Evolutionary conservation across 179 eudicot species (phyloP).

Genomic region (Camellia oleifera): DNA sequence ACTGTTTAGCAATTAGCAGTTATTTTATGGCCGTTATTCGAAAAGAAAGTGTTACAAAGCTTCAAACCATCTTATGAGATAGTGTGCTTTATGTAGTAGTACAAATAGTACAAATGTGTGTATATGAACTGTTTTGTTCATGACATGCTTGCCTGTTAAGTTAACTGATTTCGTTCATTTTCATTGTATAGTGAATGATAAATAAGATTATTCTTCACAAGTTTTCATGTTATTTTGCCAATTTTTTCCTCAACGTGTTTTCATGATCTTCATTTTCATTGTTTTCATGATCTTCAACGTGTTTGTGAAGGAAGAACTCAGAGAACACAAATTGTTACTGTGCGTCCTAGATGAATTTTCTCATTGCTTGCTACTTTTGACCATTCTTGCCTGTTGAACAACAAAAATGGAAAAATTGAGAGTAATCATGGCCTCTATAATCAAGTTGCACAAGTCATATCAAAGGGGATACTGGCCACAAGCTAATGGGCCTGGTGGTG

Average conservation of each 20-base stretch:
- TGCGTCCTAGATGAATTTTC: neutral
- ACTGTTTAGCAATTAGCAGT: too few species aligned
- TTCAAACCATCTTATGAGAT: too few species aligned
- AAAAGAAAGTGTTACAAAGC: too few species aligned
- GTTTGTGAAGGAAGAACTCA: neutral
- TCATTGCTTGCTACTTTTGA: neutral
- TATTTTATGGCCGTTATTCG: too few species aligned
- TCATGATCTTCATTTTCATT: too few species aligned
- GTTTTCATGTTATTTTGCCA: too few species aligned
- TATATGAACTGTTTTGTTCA: neutral
- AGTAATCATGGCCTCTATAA: neutral
- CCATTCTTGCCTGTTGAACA: neutral
- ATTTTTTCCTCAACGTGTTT: too few species aligned
- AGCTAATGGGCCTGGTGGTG: slow-evolving; percentile 11
- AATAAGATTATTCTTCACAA: neutral
- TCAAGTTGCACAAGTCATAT: slow-evolving; percentile 19
- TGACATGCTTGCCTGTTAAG: neutral
- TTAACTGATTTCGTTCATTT: neutral
- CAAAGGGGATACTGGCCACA: slow-evolving; percentile 5
- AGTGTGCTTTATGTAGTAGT: too few species aligned
- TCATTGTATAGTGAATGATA: neutral
- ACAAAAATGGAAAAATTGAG: too few species aligned
- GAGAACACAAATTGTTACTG: neutral
- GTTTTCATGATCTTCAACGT: neutral
- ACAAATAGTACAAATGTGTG: too few species aligned